Base-by-base conservation (phyloP, 2,329 filamentous ascomycete genomes). In the Xylariales sp. region DNA sequence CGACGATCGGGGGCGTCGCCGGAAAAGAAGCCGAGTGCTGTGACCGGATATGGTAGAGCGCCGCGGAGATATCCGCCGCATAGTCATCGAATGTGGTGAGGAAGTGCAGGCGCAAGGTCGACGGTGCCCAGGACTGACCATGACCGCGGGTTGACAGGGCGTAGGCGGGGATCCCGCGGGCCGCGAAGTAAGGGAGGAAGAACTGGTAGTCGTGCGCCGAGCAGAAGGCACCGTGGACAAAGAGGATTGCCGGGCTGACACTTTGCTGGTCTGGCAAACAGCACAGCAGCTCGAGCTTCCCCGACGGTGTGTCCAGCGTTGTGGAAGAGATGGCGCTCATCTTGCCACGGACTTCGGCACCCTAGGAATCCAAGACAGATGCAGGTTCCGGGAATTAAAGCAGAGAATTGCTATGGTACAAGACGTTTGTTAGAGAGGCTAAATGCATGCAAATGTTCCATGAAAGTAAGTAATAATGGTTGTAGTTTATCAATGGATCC, bases 131-230 rank as follows among this genome's bases (percentile, higher is more conserved):
- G 6, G 42, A 44, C 6, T 7, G 27, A 18, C 42, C 42, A n/a
- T 44, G 42, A 7, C 40, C 42, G 14, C 42, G 42, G 12, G 42
- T 12, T 12, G 39, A 41, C 4, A 44, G 29, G 2, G 39, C 39
- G 33, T 44, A 44, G 7, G 42, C 40, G 12, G 39, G 39, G 14
- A 34, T 39, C 4, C 42, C 42, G 21, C 33, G 42, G 5, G 21
- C 16, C 13, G 42, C 42, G 24, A 44, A 15, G 29, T 41, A 42
- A 13, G 42, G 40, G 7, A 44, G 39, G 18, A 44, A 39, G 19
- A 36, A 33, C 14, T 14, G 16, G 40, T 27, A 44, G 27, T 25
- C 15, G 29, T 29, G 35, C 7, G 42, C 42, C 14, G 39, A 44
- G 20, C 42, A 44, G 10, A 36, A 36, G 14, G 37, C 16, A 11